Evolutionary conservation across 2,329 filamentous ascomycete genomes (phyloP).

Genomic region (Calonectria fujianensis): DNA sequence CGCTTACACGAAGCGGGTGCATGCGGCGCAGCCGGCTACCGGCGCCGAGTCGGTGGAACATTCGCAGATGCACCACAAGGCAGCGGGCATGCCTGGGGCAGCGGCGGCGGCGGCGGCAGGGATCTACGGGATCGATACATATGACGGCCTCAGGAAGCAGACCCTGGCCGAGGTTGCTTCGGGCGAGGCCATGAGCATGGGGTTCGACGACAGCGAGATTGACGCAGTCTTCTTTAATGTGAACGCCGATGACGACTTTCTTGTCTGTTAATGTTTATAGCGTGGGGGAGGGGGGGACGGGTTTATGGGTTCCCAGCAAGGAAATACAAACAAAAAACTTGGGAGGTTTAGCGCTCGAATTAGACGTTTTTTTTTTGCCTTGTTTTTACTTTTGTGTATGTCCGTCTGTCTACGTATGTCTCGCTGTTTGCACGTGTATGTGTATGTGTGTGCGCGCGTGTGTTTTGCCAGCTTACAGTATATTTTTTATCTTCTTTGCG

Average conservation of each 20-base stretch:
- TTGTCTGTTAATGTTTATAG: constrained; percentile 39
- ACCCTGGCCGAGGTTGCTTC: constrained; percentile 25
- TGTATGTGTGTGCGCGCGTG: background rate
- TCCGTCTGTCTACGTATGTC: background rate
- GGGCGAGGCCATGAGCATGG: constrained; percentile 29
- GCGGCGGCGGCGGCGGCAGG: background rate
- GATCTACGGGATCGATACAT: constrained; percentile 36
- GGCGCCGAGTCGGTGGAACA: constrained; percentile 18
- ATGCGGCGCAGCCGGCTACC: constrained; percentile 20
- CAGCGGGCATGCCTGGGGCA: constrained; percentile 27
- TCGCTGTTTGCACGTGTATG: background rate
- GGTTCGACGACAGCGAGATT: constrained; percentile 38
- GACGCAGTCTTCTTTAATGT: constrained; percentile 44
- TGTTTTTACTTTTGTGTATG: background rate
- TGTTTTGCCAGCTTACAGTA: background rate
- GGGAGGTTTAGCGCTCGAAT: constrained; percentile 32
- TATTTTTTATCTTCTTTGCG: background rate
- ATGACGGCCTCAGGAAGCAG: constrained; percentile 28
- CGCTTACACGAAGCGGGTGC: constrained; percentile 39
- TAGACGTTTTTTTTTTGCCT: constrained; percentile 7
- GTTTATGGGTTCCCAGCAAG: background rate
- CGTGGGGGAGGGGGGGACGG: too few relatives aligned
- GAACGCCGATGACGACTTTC: constrained; percentile 39
- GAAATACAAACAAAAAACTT: background rate
- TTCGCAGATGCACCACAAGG: constrained; percentile 27